Conservation (phyloP, 2,329 filamentous ascomycete species). For the Fusarium secorum region DNA sequence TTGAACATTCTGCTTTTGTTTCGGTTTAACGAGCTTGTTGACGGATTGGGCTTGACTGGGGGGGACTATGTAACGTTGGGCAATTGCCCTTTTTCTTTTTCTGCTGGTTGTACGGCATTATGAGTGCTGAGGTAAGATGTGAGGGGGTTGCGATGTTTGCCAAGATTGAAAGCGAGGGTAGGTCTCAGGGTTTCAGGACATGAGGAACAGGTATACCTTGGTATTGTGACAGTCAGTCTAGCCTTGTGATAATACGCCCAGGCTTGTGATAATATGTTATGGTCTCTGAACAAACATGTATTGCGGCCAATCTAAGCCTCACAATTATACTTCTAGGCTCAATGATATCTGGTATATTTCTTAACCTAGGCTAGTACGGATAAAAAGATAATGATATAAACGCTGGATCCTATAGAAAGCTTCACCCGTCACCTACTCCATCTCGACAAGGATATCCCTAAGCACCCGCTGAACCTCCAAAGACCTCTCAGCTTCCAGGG, state of each 20-base stretch:
- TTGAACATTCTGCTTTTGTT: constrained; percentile 19
- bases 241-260: neutral
- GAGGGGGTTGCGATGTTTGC: neutral
- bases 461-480: constrained; percentile 56
- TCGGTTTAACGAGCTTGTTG: constrained; percentile 24
- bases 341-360: neutral
- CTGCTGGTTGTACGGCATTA: constrained; percentile 6
- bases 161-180: neutral
- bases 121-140: neutral
- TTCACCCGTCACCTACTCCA: constrained; percentile 26
- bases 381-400: neutral
- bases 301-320: too few species aligned
- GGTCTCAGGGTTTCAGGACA: neutral
- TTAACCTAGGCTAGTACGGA: neutral
- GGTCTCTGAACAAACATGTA: neutral
- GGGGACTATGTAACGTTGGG: constrained; percentile 26
- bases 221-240: neutral
- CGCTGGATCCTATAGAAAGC: neutral
- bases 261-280: neutral
- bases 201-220: neutral
- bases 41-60: constrained; percentile 11
- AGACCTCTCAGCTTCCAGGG: constrained; percentile 53
- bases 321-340: neutral
- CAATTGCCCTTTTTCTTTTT: neutral
- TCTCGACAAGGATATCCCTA: constrained; percentile 47